Evolutionary conservation across 1,284 basidiomycete species (phyloP), one percentile per base, ranked within the genome.

Genomic region (Filobasidium uniguttulatum): DNA sequence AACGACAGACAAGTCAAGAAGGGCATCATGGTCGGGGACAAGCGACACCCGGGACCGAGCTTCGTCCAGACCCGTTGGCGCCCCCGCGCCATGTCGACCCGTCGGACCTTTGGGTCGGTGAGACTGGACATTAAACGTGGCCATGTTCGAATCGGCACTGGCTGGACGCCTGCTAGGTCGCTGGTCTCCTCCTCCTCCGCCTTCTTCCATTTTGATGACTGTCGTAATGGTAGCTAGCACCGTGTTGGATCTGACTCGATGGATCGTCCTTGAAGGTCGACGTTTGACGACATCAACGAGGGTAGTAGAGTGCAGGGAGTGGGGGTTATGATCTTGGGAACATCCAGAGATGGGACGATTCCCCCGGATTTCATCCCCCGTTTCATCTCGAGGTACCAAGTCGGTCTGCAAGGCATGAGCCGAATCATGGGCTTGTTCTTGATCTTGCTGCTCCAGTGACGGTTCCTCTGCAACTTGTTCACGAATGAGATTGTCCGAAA

Each of bases 161-260:
- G 45, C 34, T 25, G n/a, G 23, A n/a, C 40, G 40, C 14, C 23
- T 12, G 29, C 29, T 23, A 43, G 26, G 40, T 3, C 40, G n/a
- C 9, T n/a, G n/a, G n/a, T n/a, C n/a, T n/a, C n/a, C n/a, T n/a
- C n/a, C n/a, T n/a, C 31, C 20, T 15, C 37, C 15, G 15, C 17
- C 22, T 23, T 48, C 46, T 15, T 48, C 36, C 34, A 48, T 37
- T 26, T 48, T 23, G 28, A 49, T 37, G 30, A 49, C 48, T 17
- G 48, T 49, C 4, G 48, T 49, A 40, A 49, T 44, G 29, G 48
- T 49, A 9, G 48, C 48, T 15, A 49, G 38, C 20, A 49, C 48
- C 2, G 48, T 49, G 14, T 49, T 38, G 26, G 38, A 43, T 19
- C 34, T 7, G 28, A 29, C 38, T 43, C 48, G 26, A 26, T 28